Conservation (phyloP, 257 asterid genomes). For the Eucommia ulmoides region DNA sequence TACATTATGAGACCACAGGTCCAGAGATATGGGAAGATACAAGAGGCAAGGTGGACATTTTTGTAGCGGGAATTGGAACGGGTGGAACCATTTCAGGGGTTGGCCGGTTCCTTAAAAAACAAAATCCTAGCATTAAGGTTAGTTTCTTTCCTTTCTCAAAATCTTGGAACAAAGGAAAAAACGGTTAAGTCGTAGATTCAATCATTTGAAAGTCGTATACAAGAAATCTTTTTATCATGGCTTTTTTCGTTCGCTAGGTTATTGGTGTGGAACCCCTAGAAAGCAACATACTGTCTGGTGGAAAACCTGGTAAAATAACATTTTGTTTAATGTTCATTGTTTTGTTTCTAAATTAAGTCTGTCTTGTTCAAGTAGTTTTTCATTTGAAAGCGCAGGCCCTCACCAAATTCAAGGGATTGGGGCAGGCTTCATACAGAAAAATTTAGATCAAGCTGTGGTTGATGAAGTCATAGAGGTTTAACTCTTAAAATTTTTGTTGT, state of each 20-base stretch:
- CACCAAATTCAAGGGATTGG: slow-evolving; percentile 99
- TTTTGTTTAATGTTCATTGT: slow-evolving; percentile 13
- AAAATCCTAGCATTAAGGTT: slow-evolving; percentile 73
- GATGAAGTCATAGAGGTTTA: slow-evolving; percentile 94
- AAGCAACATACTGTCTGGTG: slow-evolving; percentile 89
- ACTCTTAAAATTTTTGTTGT: slow-evolving; percentile 6
- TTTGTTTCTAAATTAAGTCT: slow-evolving; percentile 19
- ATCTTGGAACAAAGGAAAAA: no score
- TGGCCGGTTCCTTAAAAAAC: slow-evolving; percentile 74
- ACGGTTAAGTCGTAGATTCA: no score
- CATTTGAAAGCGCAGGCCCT: slow-evolving; percentile 95
- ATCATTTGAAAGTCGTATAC: slow-evolving; percentile 8
- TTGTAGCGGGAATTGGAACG: slow-evolving; percentile 98
- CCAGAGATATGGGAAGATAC: slow-evolving; percentile 99
- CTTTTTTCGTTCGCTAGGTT: no score
- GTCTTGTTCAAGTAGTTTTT: slow-evolving; percentile 55
- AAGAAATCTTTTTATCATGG: no score
- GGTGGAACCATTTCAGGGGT: slow-evolving; percentile 94
- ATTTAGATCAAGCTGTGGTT: slow-evolving; percentile 77
- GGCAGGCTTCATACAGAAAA: slow-evolving; percentile 98
- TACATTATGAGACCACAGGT: slow-evolving; percentile 96
- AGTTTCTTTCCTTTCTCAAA: neutral
- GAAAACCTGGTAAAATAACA: slow-evolving; percentile 88
- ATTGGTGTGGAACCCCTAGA: slow-evolving; percentile 95
- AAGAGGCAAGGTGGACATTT: slow-evolving; percentile 82